phyloP scores from a whole-genome alignment of 2,329 filamentous ascomycete species.

The Pseudocercospora crystallina region DNA sequence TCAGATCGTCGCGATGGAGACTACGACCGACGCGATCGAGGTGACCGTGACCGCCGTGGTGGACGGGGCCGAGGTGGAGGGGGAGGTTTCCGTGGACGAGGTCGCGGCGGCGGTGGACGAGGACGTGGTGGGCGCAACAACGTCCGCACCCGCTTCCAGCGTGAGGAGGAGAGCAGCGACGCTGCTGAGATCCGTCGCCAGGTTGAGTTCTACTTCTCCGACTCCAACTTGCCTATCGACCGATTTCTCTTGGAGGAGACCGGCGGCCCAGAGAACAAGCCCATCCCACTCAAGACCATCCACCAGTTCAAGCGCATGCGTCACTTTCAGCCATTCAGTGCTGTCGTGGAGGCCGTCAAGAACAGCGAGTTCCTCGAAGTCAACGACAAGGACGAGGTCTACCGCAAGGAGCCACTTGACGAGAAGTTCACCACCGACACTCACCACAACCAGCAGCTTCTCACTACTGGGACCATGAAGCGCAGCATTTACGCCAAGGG shows the following conservation, averaged over 20 bases:
- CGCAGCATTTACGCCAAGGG: constrained; percentile 90
- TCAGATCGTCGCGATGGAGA: constrained; percentile 10
- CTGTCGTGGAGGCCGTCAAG: constrained; percentile 79
- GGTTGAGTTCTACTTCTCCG: constrained; percentile 96
- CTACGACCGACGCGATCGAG: constrained; percentile 18
- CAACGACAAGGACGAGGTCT: constrained; percentile 69
- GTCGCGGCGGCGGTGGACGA: constrained; percentile 16
- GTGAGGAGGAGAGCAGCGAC: constrained; percentile 71
- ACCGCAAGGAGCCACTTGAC: constrained; percentile 69
- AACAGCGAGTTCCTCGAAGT: constrained; percentile 73
- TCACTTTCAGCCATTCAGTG: constrained; percentile 83
- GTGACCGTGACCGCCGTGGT: constrained; percentile 13
- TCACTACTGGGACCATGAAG: constrained; percentile 66
- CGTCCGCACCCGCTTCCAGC: constrained; percentile 32
- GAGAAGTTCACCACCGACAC: constrained; percentile 52
- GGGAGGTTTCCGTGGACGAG: constrained; percentile 6
- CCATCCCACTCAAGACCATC: constrained; percentile 75
- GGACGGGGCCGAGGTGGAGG: constrained; percentile 17
- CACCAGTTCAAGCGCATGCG: constrained; percentile 94
- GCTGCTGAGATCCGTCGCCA: constrained; percentile 79
- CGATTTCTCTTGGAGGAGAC: constrained; percentile 80
- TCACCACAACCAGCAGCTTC: constrained; percentile 55
- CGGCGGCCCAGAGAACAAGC: constrained; percentile 75
- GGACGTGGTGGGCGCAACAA: constrained; percentile 17
- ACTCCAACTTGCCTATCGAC: constrained; percentile 85